Evolutionary conservation across 2,329 filamentous ascomycete genomes (phyloP).

Genomic region (Colletotrichum sp.): DNA sequence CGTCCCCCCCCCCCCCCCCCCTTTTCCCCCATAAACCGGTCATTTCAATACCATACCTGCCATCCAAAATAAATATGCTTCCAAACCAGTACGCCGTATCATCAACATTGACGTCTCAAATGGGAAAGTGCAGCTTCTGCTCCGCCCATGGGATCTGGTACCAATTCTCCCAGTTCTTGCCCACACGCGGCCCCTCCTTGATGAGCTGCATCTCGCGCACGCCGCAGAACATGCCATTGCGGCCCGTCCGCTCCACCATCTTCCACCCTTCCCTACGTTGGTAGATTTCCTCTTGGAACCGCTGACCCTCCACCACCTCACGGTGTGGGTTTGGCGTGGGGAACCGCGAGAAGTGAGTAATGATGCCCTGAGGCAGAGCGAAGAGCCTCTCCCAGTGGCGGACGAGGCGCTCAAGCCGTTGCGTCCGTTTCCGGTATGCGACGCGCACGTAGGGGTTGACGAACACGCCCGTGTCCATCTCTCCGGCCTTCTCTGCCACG

Average conservation of each 20-base stretch:
- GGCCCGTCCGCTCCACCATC: conserved; percentile 47
- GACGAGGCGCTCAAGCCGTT: conserved; percentile 40
- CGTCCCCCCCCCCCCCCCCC: too few relatives aligned
- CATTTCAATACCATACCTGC: neutral
- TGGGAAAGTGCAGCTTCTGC: conserved; percentile 12
- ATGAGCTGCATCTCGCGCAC: conserved; percentile 53
- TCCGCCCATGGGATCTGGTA: conserved; percentile 7
- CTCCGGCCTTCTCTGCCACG: conserved; percentile 34
- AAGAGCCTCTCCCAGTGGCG: conserved; percentile 72
- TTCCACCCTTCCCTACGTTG: conserved; percentile 39
- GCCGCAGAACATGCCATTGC: conserved; percentile 61
- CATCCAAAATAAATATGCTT: neutral
- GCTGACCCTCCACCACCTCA: conserved; percentile 61
- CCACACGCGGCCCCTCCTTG: conserved; percentile 13
- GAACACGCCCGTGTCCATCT: conserved; percentile 57
- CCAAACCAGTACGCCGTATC: neutral
- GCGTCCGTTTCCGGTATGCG: conserved; percentile 57
- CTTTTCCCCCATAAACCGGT: neutral
- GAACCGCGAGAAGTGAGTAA: conserved; percentile 60
- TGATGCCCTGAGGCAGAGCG: conserved; percentile 60
- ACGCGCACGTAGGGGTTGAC: conserved; percentile 80
- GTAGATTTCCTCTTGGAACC: conserved; percentile 58
- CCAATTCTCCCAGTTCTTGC: conserved; percentile 20
- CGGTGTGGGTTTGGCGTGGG: conserved; percentile 67
- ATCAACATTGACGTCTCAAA: neutral